Evolutionary conservation across 169 alveolate species (phyloP).

Genomic region (Plasmodium adleri): DNA sequence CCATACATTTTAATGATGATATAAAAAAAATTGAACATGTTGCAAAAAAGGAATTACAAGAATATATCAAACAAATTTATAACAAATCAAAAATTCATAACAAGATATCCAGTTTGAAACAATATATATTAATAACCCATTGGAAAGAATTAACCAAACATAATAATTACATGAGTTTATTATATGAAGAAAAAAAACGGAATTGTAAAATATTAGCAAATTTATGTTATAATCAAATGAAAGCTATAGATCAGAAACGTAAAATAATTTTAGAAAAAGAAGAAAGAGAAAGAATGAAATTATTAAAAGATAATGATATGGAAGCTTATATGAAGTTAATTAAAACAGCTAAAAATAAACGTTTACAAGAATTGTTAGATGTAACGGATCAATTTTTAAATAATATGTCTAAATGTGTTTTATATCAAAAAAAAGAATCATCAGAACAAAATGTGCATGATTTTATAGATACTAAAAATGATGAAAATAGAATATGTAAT

Average conservation of each 20-base stretch:
- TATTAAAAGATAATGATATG: constrained; percentile 92
- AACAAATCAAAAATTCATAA: constrained; percentile 14
- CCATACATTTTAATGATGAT: not conserved
- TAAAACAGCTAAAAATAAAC: constrained; percentile 93
- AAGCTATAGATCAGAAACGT: constrained; percentile 22
- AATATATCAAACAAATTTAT: constrained; percentile 7
- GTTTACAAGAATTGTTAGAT: constrained; percentile 92
- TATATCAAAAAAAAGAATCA: constrained; percentile 12
- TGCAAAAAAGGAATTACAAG: constrained; percentile 5
- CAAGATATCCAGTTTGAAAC: constrained; percentile 22
- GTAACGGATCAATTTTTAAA: constrained; percentile 95
- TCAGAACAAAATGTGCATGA: too few species aligned
- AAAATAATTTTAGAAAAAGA: constrained; percentile 35
- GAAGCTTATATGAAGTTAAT: constrained; percentile 92
- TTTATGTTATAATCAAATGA: constrained; percentile 40
- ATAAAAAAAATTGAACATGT: not conserved
- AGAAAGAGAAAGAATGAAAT: constrained; percentile 81
- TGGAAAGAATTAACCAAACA: constrained; percentile 40
- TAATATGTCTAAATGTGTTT: constrained; percentile 80
- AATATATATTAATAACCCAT: constrained; percentile 9
- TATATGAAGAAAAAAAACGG: constrained; percentile 17
- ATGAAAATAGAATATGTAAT: not conserved
- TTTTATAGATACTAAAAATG: too few species aligned
- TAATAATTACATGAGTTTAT: not conserved
- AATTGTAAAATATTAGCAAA: constrained; percentile 19